Evolutionary conservation across 1,139 yeast genomes (phyloP).

Genomic region (Magnusiomyces fungicola): DNA sequence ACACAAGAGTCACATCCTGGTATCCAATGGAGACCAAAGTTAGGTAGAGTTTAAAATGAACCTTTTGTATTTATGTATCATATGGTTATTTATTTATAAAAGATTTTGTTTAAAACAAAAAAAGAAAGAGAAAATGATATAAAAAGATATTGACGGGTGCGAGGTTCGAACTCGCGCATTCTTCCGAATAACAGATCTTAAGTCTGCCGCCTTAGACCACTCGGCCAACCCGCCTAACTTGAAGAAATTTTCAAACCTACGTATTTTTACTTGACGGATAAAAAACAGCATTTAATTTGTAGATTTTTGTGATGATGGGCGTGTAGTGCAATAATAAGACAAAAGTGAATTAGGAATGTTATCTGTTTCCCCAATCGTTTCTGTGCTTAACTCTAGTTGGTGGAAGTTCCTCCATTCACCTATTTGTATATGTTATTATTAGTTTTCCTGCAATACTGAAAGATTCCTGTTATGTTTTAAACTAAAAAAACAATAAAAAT

Average conservation of each 20-base stretch:
- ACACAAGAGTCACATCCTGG: constrained; percentile 43
- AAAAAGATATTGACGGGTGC: constrained; percentile 17
- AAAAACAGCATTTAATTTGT: too few species aligned
- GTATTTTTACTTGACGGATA: neutral
- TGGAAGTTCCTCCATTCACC: too few species aligned
- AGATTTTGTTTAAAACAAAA: too few species aligned
- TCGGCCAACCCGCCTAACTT: constrained; percentile 19
- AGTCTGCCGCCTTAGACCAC: constrained; percentile 22
- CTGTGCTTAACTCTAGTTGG: too few species aligned
- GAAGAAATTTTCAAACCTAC: neutral
- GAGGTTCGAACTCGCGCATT: constrained; percentile 22
- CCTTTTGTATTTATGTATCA: constrained; percentile 3
- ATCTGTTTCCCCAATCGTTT: too few species aligned
- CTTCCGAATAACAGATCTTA: constrained; percentile 20
- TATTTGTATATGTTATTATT: too few species aligned
- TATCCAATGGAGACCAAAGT: constrained; percentile 39
- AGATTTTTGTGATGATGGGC: too few species aligned
- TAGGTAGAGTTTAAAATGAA: constrained; percentile 10
- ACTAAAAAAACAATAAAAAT: too few species aligned
- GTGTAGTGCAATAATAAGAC: too few species aligned
- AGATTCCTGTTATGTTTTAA: too few species aligned
- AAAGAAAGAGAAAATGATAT: neutral
- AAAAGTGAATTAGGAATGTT: too few species aligned
- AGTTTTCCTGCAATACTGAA: too few species aligned
- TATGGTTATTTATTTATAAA: neutral